Percentiles rank a stretch among this genome's conserved stretches.
Evolutionary conservation across 495 filamentous ascomycete species (phyloP).

Genomic region (Parmelia sp.): DNA sequence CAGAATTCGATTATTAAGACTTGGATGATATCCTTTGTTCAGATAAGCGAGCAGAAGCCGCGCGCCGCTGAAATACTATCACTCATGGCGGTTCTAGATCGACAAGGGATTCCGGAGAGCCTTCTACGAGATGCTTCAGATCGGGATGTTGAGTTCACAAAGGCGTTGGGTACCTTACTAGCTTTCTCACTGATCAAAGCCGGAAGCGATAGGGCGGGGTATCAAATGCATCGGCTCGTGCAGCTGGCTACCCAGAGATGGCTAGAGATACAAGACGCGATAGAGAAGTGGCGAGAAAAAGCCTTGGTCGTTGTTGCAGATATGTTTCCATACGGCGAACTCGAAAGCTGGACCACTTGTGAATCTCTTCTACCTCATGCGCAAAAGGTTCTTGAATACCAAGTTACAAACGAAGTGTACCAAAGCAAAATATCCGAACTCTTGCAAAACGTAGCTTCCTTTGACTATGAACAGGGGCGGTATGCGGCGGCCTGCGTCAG

Average conservation of each 20-base stretch:
- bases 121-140: conserved; percentile 30
- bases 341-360: conserved; percentile 35
- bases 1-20: conserved; percentile 33
- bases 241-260: conserved; percentile 40
- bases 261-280: conserved; percentile 30
- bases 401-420: not conserved
- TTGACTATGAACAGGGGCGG: conserved; percentile 19
- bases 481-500: conserved; percentile 27
- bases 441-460: conserved; percentile 3
- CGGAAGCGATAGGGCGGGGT: conserved; percentile 20
- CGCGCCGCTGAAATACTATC: conserved; percentile 40
- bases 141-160: conserved; percentile 27
- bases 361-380: conserved; percentile 36
- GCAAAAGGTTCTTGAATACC: conserved; percentile 26
- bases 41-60: conserved; percentile 33
- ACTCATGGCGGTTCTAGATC: conserved; percentile 40
- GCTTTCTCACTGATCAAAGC: conserved; percentile 37
- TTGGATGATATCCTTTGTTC: conserved; percentile 38
- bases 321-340: conserved; percentile 32
- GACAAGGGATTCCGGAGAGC: conserved; percentile 36
- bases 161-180: conserved; percentile 36
- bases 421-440: not conserved
- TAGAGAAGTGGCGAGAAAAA: conserved; percentile 28
- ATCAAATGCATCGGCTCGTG: conserved; percentile 41
- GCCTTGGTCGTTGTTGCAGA: conserved; percentile 31